Evolutionary conservation across 148 eudicot species (phyloP), one percentile per base, ranked within the genome.

Genomic region (Silene latifolia): DNA sequence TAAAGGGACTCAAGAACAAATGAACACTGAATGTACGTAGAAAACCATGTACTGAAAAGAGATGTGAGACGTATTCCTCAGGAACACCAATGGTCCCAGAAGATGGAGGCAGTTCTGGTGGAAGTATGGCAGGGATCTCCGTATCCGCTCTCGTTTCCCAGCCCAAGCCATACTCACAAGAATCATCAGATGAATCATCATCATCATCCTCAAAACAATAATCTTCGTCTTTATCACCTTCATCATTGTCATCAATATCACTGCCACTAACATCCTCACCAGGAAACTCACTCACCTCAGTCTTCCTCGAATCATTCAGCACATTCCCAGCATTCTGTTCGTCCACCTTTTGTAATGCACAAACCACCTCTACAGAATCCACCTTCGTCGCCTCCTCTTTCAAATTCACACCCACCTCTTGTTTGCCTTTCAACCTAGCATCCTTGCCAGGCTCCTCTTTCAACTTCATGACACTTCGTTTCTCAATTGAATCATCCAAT

Each of bases 1-100:
- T 85, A 80, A 95, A 95, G 32, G 98, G 97, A 76, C 89, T 85
- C 82, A 95, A 82, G 79, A 87, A 95, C 74, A 95, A 79, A 75
- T 62, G 77, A 42, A 89, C 47, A 74, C 92, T 89, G 78, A 92
- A 92, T 10, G 98, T 92, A 2, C 97, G 93, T 73, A 95, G 85
- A 78, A 90, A 90, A 72, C 88, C 83, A 81, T 92, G 87, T 4
- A 95, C 97, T 17, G 98, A 92, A 63, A 95, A 79, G 44, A 95
- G 92, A 74, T 89, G 80, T 7, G 93, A 84, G 71, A 95, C 93
- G 79, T 51, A 87, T 79, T 89, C 96, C 80, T 92, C 97, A 0
- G 96, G 89, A 58, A 95, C 83, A 73, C 92, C 97, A 82, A 95
- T 84, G 97, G 67, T 63, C 5, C 67, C 67, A 63, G 67, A 63